Evolutionary conservation across 2,329 filamentous ascomycete species (phyloP).

Genomic region (Colletotrichum kahawae): DNA sequence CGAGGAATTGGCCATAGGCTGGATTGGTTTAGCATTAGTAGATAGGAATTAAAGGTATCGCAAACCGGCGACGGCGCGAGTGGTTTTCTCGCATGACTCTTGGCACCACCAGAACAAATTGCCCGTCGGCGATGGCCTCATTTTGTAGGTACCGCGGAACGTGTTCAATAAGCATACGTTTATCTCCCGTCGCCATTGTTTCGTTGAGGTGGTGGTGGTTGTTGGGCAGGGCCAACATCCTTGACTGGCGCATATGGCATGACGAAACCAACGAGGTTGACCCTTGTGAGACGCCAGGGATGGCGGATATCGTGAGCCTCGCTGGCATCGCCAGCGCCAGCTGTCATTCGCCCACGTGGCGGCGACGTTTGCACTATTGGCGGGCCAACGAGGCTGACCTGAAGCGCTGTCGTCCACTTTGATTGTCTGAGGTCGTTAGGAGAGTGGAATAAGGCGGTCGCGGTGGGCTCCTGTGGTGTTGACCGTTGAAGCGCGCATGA

Average conservation of each 20-base stretch:
- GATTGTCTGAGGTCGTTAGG: neutral
- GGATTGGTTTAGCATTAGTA: neutral
- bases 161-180: neutral
- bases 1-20: neutral
- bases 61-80: neutral
- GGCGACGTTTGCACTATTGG: neutral
- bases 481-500: neutral
- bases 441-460: neutral
- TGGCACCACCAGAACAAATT: neutral
- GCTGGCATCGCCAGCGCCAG: neutral
- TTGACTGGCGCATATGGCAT: neutral
- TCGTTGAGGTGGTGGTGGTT: neutral
- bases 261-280: slow-evolving; percentile 4
- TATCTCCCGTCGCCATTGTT: neutral
- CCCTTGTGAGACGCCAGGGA: neutral
- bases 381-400: neutral
- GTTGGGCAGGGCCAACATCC: neutral
- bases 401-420: neutral
- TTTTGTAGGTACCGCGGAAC: neutral
- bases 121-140: neutral
- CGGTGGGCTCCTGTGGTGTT: neutral
- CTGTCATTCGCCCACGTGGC: slow-evolving; percentile 4
- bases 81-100: neutral
- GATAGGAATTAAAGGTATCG: neutral
- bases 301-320: neutral